These are phyloP conservation scores for Arthromyces matolae DNA, from an alignment of 768 basidiomycete species.

Conservation along the genomic window DNA sequence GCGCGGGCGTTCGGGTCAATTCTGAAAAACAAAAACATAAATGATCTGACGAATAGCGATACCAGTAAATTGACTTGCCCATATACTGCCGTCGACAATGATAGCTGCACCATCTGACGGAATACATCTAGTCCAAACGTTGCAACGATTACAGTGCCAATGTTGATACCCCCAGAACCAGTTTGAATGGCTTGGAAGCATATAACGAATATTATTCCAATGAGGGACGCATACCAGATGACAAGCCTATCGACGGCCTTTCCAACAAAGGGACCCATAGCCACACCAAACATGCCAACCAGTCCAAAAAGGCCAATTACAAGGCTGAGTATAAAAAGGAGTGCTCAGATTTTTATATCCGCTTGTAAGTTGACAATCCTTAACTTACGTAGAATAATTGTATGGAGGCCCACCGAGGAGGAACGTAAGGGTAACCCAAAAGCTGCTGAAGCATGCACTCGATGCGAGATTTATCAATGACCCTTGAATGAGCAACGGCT, in stretches of 20 bases:
- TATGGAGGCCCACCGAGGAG: constrained; percentile 75
- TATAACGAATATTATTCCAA: constrained; percentile 44
- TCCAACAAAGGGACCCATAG: constrained; percentile 67
- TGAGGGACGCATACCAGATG: constrained; percentile 73
- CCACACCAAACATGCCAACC: constrained; percentile 68
- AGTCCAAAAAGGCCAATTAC: constrained; percentile 73
- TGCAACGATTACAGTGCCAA: constrained; percentile 67
- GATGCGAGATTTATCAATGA: constrained; percentile 57
- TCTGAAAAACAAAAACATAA: constrained; percentile 15
- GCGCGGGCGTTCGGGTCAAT: constrained; percentile 51
- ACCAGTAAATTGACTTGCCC: constrained; percentile 32
- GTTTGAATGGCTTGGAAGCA: constrained; percentile 61
- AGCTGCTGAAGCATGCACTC: constrained; percentile 56
- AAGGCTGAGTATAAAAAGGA: constrained; percentile 30
- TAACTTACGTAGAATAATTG: constrained; percentile 63
- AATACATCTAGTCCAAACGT: constrained; percentile 72
- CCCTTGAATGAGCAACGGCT: constrained; percentile 73
- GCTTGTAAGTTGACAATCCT: not conserved
- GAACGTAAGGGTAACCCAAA: constrained; percentile 80
- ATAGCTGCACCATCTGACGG: constrained; percentile 72
- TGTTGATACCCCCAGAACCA: constrained; percentile 63
- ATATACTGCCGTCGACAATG: constrained; percentile 57
- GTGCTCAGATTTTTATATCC: not conserved
- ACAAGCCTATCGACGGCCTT: constrained; percentile 64
- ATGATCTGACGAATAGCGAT: constrained; percentile 1